Percentiles rank a stretch among this genome's conserved stretches.
phyloP scores from a whole-genome alignment of 441 rosid species.

The Geranium incanum region DNA sequence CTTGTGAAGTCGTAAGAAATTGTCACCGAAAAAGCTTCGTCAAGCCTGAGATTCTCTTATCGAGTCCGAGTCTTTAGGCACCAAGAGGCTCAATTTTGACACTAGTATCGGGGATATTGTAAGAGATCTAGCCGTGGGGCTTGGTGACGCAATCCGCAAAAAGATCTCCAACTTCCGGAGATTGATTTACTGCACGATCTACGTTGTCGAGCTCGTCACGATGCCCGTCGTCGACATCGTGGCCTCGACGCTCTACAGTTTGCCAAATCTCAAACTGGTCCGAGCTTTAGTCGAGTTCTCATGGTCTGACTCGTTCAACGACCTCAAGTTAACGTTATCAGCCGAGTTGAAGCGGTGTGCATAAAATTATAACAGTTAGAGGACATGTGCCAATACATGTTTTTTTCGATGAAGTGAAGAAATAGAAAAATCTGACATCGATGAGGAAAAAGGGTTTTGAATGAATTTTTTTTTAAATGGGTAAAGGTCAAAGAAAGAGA shows the following conservation, averaged over 20 bases:
- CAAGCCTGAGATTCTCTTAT: slow-evolving; percentile 9
- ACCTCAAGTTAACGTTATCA: background rate
- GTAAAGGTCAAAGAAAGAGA: too few relatives aligned
- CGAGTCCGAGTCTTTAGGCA: background rate
- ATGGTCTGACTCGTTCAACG: slow-evolving; percentile 13
- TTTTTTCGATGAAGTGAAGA: too few relatives aligned
- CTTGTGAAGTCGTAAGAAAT: background rate
- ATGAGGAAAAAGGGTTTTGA: too few relatives aligned
- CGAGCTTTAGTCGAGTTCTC: slow-evolving; percentile 14
- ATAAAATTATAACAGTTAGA: too few relatives aligned
- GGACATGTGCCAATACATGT: too few relatives aligned
- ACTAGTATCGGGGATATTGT: background rate
- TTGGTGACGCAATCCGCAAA: background rate
- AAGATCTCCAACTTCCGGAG: background rate
- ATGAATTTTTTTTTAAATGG: too few relatives aligned
- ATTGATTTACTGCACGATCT: background rate
- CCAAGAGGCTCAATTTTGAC: background rate
- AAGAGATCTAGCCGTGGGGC: background rate
- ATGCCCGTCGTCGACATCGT: slow-evolving; percentile 6
- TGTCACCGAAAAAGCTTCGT: slow-evolving; percentile 3
- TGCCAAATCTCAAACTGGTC: background rate
- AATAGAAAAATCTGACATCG: too few relatives aligned
- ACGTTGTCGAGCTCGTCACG: slow-evolving; percentile 2
- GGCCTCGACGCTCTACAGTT: background rate
- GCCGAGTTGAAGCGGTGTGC: slow-evolving; percentile 9